Conservation (phyloP, 1,139 yeast species). For the Komagataea norvegica region DNA sequence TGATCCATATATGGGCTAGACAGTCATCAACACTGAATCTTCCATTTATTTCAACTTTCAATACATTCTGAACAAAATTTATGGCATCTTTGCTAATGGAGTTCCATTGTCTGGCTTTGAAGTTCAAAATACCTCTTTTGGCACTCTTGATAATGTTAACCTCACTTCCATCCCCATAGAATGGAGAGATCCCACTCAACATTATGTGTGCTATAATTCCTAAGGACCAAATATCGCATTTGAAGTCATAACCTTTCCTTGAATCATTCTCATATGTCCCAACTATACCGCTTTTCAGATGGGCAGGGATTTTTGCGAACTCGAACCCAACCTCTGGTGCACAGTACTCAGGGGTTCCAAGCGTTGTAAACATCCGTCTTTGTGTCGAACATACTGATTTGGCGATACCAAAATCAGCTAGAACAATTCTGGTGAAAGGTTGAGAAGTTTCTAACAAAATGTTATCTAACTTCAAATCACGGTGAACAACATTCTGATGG, state of each 20-base stretch:
- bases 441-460: slow-evolving; percentile 48
- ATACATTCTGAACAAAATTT: slow-evolving; percentile 38
- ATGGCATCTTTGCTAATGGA: slow-evolving; percentile 38
- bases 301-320: slow-evolving; percentile 17
- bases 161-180: slow-evolving; percentile 43
- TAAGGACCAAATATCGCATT: slow-evolving; percentile 66
- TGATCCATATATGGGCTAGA: slow-evolving; percentile 45
- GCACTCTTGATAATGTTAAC: slow-evolving; percentile 36
- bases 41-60: slow-evolving; percentile 35
- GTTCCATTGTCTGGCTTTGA: slow-evolving; percentile 39
- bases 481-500: slow-evolving; percentile 43
- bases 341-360: slow-evolving; percentile 64
- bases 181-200: slow-evolving; percentile 58
- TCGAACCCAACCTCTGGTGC: slow-evolving; percentile 60
- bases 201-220: slow-evolving; percentile 57
- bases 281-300: slow-evolving; percentile 8
- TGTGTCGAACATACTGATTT: slow-evolving; percentile 31
- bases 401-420: slow-evolving; percentile 70
- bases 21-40: slow-evolving; percentile 38
- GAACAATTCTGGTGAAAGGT: slow-evolving; percentile 45
- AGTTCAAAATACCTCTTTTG: slow-evolving; percentile 37
- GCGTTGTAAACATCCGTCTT: slow-evolving; percentile 48
- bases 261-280: slow-evolving; percentile 7
- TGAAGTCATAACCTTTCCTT: slow-evolving; percentile 42
- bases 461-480: slow-evolving; percentile 57